Base-by-base conservation (phyloP, 2,329 filamentous ascomycete species). In the Aspergillus puulaauensis region DNA sequence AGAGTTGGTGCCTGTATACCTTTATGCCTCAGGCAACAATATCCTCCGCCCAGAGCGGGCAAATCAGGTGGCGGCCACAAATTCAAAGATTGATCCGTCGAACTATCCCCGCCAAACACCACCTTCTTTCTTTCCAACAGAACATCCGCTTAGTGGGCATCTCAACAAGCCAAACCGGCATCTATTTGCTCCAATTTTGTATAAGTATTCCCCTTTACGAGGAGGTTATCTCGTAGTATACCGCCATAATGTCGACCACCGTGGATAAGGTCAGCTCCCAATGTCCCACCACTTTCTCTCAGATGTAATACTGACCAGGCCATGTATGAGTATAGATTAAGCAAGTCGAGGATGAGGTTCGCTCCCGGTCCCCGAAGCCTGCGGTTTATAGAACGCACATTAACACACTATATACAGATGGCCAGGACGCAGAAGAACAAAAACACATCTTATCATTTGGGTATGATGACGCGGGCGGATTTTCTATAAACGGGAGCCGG, bases 361-460 rank as follows among this genome's bases (percentile, higher is more conserved):
- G 85, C 80, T 93, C 84, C 76, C 84, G 79, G 31, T 21, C 52
- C 21, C 17, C 49, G 9, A 51, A 61, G 31, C 49, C 39, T 27
- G 27, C 41, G 27, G 27, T 39, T 49, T 46, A 24, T 31, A 39
- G 41, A 52, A 23, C 40, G 41, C 47, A 49, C 52, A 64, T 60
- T 64, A 52, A 65, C 56, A 64, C 54, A 54, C 40, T 23, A 44
- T 46, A 17, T 41, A 19, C 72, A 93, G 88, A 97, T 97, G 93
- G 91, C 92, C 81, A 86, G 86, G 79, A 97, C 93, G 72, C 93
- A 98, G 77, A 97, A 97, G 82, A 97, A 97, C 79, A 97, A 97
- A 81, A 90, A 90, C 54, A 96, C 92, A 12, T 93, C 91, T 49
- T 96, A 88, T 77, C 93, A 97, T 84, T 81, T 97, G 77, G 92